Base-by-base conservation (phyloP, 305 asterid species). In the Solanum hybrid region DNA sequence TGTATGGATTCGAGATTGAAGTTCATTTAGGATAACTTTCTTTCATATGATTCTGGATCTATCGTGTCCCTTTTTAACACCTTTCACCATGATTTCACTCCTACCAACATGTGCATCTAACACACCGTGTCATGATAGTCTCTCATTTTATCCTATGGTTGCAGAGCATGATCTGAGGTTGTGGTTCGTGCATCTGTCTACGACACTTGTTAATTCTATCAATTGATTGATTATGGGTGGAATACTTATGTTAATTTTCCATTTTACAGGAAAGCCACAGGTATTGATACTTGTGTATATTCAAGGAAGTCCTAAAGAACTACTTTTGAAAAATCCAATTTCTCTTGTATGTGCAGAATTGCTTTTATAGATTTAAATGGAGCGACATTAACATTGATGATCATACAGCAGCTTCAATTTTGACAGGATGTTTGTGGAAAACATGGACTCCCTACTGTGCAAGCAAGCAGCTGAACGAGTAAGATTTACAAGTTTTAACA, bases 231-330 rank as follows among this genome's bases (percentile, higher is more conserved):
- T 51, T 51, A 51, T 16, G 7, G 66, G 66, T 51, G 66, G n/a
- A 51, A 51, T 51, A 51, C 66, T 51, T 51, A 2, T 51, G n/a
- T 51, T 51, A 51, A 16, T 51, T 51, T 51, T 51, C n/a, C 66
- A 51, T 51, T 51, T 51, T 51, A 51, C 66, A 17, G 66, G 66
- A 51, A 51, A 51, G 66, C 66, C 66, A 51, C 66, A 16, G 66
- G 66, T 51, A 51, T 51, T 51, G 64, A 14, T 51, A 29, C 31
- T 29, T 29, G 31, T 29, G 90, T 37, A 91, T 95, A 89, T 84
- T 96, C 60, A 94, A 95, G 94, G 90, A 88, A 56, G 93, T 90
- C 8, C 64, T 16, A 51, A 46, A 46, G 64, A 6, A 46, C 42
- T 51, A 60, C 5, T 60, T 7, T 20, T 60, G 71, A 60, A 60